Evolutionary conservation across 192 early-diverging fungal species (phyloP).

Genomic region (Kickxella alabastrina): DNA sequence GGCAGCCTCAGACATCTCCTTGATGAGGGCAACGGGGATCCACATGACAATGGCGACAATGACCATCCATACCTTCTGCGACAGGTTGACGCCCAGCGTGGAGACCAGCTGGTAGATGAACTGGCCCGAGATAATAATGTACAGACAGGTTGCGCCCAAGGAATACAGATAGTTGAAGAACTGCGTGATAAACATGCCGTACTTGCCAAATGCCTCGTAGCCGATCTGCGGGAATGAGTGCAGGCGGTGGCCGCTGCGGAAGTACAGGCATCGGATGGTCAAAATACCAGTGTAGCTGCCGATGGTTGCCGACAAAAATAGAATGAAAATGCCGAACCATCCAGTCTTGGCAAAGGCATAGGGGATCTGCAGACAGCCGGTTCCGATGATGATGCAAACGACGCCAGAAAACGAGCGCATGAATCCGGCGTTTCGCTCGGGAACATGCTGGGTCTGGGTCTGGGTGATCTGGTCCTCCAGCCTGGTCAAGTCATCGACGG

Average conservation of each 20-base stretch:
- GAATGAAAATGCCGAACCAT: constrained; percentile 70
- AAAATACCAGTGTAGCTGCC: constrained; percentile 69
- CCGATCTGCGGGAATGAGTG: constrained; percentile 65
- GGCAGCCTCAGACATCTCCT: constrained; percentile 75
- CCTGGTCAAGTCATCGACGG: constrained; percentile 11
- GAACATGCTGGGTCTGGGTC: constrained; percentile 1
- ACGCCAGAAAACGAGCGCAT: constrained; percentile 59
- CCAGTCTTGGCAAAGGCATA: constrained; percentile 72
- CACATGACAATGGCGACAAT: constrained; percentile 57
- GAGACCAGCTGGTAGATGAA: constrained; percentile 59
- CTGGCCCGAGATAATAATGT: constrained; percentile 66
- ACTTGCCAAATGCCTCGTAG: constrained; percentile 59
- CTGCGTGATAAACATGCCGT: constrained; percentile 58
- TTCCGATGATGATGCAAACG: constrained; percentile 77
- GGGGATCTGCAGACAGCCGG: constrained; percentile 77
- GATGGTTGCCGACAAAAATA: constrained; percentile 67
- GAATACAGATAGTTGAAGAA: constrained; percentile 61
- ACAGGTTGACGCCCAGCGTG: constrained; percentile 39
- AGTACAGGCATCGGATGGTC: constrained; percentile 72
- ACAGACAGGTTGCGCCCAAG: constrained; percentile 65
- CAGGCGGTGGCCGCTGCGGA: constrained; percentile 42
- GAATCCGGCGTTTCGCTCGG: constrained; percentile 43
- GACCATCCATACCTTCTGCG: constrained; percentile 56
- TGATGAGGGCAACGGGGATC: constrained; percentile 64
- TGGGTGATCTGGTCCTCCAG: constrained; percentile 12